These are phyloP conservation scores for Pyrenopolyporus hunteri DNA, from an alignment of 495 filamentous ascomycete species.

Conservation along the genomic window DNA sequence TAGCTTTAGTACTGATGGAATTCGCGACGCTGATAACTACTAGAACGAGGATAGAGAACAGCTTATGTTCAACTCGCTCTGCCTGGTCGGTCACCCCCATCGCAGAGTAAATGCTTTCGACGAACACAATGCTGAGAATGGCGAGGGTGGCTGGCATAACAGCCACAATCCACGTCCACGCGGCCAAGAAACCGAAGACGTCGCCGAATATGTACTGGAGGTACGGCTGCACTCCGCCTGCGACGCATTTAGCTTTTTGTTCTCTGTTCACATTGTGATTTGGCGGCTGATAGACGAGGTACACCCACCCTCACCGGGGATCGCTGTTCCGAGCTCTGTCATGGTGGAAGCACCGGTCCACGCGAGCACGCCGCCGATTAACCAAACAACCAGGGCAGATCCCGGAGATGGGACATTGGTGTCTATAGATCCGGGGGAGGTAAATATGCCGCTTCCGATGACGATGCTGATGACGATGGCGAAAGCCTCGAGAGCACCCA, in stretches of 20 bases:
- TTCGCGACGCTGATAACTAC: constrained; percentile 57
- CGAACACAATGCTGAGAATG: constrained; percentile 64
- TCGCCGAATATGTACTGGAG: constrained; percentile 63
- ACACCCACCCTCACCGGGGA: constrained; percentile 54
- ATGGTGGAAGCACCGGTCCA: constrained; percentile 63
- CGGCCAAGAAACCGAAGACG: constrained; percentile 58
- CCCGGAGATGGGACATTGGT: constrained; percentile 62
- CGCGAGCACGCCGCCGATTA: constrained; percentile 59
- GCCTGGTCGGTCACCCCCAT: constrained; percentile 52
- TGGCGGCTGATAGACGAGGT: background rate
- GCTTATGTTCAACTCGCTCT: constrained; percentile 50
- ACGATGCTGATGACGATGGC: constrained; percentile 62
- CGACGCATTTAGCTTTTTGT: background rate
- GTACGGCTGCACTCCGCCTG: constrained; percentile 61
- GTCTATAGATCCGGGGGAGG: constrained; percentile 62
- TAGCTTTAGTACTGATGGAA: constrained; percentile 62
- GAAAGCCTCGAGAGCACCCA: constrained; percentile 59
- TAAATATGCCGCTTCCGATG: constrained; percentile 63
- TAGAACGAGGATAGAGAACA: constrained; percentile 54
- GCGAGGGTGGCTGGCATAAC: constrained; percentile 64
- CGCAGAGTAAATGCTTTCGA: constrained; percentile 60
- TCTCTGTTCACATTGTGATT: background rate
- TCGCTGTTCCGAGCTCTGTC: constrained; percentile 61
- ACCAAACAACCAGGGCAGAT: constrained; percentile 57
- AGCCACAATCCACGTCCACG: constrained; percentile 65